These are phyloP conservation scores for Xanthoconium separans DNA, from an alignment of 1,284 basidiomycete genomes.

Conservation along the genomic window DNA sequence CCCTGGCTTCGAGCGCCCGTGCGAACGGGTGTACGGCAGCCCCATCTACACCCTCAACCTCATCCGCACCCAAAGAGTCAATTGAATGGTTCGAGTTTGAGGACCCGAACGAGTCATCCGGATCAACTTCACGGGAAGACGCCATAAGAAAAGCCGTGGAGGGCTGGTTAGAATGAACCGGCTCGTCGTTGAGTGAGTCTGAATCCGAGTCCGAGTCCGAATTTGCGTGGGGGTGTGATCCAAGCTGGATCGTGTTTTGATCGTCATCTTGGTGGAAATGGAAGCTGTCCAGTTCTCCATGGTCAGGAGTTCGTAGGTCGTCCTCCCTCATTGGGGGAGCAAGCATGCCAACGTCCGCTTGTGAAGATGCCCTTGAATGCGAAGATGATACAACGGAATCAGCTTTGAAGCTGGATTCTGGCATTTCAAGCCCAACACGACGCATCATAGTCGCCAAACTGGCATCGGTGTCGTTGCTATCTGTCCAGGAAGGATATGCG, in stretches of 20 bases:
- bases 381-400: constrained; percentile 14
- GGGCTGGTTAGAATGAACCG: constrained; percentile 49
- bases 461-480: constrained; percentile 41
- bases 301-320: constrained; percentile 25
- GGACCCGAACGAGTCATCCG: constrained; percentile 58
- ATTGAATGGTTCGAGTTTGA: constrained; percentile 43
- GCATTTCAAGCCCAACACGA: constrained; percentile 43
- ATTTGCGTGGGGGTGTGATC: constrained; percentile 3
- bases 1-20: constrained; percentile 35
- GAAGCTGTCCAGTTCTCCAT: constrained; percentile 27
- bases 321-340: constrained; percentile 2
- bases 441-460: constrained; percentile 54
- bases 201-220: constrained; percentile 37
- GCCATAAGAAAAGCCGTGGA: constrained; percentile 62
- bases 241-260: constrained; percentile 12
- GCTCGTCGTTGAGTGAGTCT: constrained; percentile 49
- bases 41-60: constrained; percentile 33
- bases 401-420: constrained; percentile 15
- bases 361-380: constrained; percentile 13
- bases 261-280: constrained; percentile 29
- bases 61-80: constrained; percentile 49
- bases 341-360: constrained; percentile 1
- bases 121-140: constrained; percentile 28
- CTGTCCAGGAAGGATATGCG: constrained; percentile 36
- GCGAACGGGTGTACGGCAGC: constrained; percentile 56